Evolutionary conservation across 1,284 basidiomycete genomes (phyloP).

Genomic region (Cerrena zonata): DNA sequence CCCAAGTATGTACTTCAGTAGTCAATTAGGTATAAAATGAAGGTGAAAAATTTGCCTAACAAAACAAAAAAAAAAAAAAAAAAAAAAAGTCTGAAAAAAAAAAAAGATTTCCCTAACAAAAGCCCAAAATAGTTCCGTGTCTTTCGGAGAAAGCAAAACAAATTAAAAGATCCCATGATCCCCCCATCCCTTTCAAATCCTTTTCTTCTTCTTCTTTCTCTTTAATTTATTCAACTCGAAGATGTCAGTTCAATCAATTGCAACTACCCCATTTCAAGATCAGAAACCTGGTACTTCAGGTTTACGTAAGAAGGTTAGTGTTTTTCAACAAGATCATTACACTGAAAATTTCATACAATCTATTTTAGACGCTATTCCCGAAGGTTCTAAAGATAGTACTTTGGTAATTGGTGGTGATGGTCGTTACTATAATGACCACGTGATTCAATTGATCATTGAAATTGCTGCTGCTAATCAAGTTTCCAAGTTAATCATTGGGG

Average conservation of each 20-base stretch:
- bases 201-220: no score
- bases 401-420: constrained; percentile 97
- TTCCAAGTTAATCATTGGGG: constrained; percentile 82
- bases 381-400: constrained; percentile 74
- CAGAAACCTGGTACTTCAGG: constrained; percentile 95
- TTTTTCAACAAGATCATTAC: constrained; percentile 93
- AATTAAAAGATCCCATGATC: no score
- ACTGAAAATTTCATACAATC: constrained; percentile 98
- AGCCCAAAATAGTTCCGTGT: no score
- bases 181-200: no score
- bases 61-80: no score
- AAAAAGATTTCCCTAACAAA: no score
- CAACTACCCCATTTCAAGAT: constrained; percentile 77
- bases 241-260: constrained; percentile 57
- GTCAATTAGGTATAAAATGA: no score
- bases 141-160: no score
- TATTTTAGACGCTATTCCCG: constrained; percentile 90
- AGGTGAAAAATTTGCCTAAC: no score
- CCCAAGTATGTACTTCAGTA: no score
- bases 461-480: constrained; percentile 90
- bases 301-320: constrained; percentile 89
- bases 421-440: constrained; percentile 86
- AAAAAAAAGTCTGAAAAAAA: no score
- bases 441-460: constrained; percentile 85
- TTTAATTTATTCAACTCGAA: no score